Percentiles rank a stretch among this genome's conserved stretches.
phyloP scores from a whole-genome alignment of 78 protist species.

The Emiliania huxleyi region DNA sequence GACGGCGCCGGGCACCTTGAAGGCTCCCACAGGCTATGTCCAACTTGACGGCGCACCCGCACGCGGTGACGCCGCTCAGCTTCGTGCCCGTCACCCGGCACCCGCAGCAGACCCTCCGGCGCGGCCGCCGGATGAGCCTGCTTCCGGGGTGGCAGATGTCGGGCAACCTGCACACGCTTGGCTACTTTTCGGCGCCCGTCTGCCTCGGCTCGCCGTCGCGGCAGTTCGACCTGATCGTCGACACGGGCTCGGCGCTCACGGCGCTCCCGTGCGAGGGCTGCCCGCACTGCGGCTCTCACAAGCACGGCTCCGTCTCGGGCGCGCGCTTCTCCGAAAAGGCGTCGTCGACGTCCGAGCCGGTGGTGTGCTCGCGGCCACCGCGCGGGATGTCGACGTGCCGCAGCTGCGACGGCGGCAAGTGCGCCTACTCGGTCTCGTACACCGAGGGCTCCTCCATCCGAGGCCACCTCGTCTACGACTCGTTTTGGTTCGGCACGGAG shows the following conservation, averaged over 20 bases:
- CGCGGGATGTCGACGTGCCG: background rate
- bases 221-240: background rate
- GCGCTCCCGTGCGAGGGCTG: background rate
- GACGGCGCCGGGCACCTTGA: too few species aligned
- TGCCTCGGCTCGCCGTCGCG: background rate
- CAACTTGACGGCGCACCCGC: too few species aligned
- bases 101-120: too few species aligned
- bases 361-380: background rate
- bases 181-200: background rate
- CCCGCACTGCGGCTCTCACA: slow-evolving; percentile 15
- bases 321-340: background rate
- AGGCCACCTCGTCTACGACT: background rate
- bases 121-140: background rate
- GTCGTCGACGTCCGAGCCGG: background rate
- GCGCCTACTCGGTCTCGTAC: slow-evolving; percentile 15
- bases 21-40: too few species aligned
- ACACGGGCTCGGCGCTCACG: background rate
- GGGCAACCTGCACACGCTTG: slow-evolving; percentile 24
- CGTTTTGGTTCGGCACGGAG: background rate
- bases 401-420: background rate
- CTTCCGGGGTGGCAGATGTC: background rate
- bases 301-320: background rate
- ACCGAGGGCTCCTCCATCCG: slow-evolving; percentile 26
- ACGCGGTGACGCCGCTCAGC: background rate
- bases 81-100: background rate